Evolutionary conservation across 306 rosid genomes (phyloP), one percentile per base, ranked within the genome.

Genomic region (Inga oerstediana): DNA sequence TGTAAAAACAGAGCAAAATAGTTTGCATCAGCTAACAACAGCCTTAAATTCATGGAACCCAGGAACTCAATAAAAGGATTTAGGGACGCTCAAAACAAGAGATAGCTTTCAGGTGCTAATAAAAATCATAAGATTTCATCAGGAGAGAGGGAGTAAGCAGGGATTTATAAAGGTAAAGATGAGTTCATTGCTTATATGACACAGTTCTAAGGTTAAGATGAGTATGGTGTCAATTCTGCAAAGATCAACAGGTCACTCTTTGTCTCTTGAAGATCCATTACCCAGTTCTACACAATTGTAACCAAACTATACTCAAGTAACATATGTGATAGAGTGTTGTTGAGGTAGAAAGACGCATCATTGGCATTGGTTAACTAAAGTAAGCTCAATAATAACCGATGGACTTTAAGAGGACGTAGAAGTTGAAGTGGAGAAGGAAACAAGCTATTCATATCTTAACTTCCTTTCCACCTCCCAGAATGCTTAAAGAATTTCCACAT

Each of bases 1-100:
- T 22, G 32, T 59, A 8, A 59, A 59, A n/a, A n/a, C 14, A 52
- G 39, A 34, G 58, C 32, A 74, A 74, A 52, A 24, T 35, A 32
- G n/a, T 52, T 14, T 32, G 39, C 72, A 68, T 49, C 72, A 30
- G 72, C 32, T 46, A 67, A 39, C 41, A 59, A 39, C 51, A 61
- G 13, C 46, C 30, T 19, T 48, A 52, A 59, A 64, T 80, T 43
- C 82, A 71, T 14, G 80, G 34, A 83, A 59, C 75, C 22, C 46
- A 76, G 15, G 52, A 83, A 51, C 6, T n/a, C 34, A 54, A 72
- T 37, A 70, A 15, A 83, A 45, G 67, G 24, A 1, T 73, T 59
- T 73, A 74, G 43, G 70, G 12, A 27, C 48, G 27, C 64, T 20
- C 41, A 76, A n/a, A 22, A 59, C 24, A 59, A 4, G 14, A 43